These are phyloP conservation scores for Fusarium duplospermum DNA, from an alignment of 2,329 filamentous ascomycete species.

Conservation along the genomic window DNA sequence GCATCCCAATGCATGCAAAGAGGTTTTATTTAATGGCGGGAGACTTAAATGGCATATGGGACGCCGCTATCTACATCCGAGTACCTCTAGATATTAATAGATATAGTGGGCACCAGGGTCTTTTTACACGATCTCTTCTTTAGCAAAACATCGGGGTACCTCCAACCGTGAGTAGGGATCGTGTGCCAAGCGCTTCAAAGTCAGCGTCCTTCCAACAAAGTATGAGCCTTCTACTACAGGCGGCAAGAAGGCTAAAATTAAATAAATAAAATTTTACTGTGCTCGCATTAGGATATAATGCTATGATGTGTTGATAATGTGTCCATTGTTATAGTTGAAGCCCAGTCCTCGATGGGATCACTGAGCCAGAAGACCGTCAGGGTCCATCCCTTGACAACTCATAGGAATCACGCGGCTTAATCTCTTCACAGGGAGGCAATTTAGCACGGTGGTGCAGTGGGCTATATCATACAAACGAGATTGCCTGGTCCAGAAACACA, in stretches of 20 bases:
- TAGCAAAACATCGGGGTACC: not conserved
- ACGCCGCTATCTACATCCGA: not conserved
- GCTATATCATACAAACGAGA: not conserved
- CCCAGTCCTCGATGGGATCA: not conserved
- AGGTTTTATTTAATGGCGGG: not conserved
- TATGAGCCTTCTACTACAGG: too few relatives aligned
- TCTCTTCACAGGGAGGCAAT: not conserved
- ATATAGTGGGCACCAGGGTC: rapidly evolving
- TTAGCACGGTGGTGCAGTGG: not conserved
- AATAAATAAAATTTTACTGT: too few relatives aligned
- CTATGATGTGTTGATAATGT: too few relatives aligned
- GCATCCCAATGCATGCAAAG: not conserved
- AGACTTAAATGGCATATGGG: not conserved
- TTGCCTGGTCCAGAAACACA: not conserved
- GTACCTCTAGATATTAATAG: not conserved
- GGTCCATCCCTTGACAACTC: not conserved
- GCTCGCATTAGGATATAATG: too few relatives aligned
- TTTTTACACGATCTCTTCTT: not conserved
- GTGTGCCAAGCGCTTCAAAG: not conserved
- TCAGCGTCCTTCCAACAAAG: too few relatives aligned
- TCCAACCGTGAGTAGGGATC: not conserved
- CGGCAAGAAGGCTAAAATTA: too few relatives aligned
- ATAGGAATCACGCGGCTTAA: not conserved
- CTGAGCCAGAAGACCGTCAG: not conserved
- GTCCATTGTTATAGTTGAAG: not conserved